Percentiles rank a stretch among this genome's conserved stretches.
Evolutionary conservation across 208 protist genomes (phyloP).

Genomic region (Acanthamoeba comandoni): DNA sequence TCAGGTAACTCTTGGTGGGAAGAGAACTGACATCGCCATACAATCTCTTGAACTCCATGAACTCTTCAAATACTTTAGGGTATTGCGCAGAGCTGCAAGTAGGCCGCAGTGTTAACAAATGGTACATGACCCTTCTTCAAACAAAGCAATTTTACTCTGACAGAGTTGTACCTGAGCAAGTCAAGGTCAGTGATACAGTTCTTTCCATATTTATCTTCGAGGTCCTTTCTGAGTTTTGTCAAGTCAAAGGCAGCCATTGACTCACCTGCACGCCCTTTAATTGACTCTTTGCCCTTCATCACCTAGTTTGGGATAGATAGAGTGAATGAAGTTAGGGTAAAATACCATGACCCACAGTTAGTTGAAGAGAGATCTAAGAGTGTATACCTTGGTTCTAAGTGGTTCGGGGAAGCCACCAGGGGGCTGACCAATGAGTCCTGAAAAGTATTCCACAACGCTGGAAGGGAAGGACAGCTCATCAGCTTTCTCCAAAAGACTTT

Average conservation of each 20-base stretch:
- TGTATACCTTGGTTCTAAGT: slow-evolving; percentile 80
- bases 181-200: slow-evolving; percentile 83
- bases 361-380: too few relatives aligned
- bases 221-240: slow-evolving; percentile 76
- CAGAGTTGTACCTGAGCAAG: slow-evolving; percentile 84
- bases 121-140: background rate
- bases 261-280: slow-evolving; percentile 86
- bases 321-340: slow-evolving; percentile 49
- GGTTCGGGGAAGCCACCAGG: slow-evolving; percentile 89
- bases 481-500: slow-evolving; percentile 81
- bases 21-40: slow-evolving; percentile 86
- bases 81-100: slow-evolving; percentile 85
- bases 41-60: slow-evolving; percentile 77
- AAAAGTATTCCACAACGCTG: slow-evolving; percentile 88
- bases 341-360: background rate
- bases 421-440: slow-evolving; percentile 87
- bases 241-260: slow-evolving; percentile 86
- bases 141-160: background rate
- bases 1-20: slow-evolving; percentile 86
- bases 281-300: slow-evolving; percentile 62
- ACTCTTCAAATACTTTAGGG: slow-evolving; percentile 89
- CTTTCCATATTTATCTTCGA: slow-evolving; percentile 78
- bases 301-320: slow-evolving; percentile 68
- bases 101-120: background rate
- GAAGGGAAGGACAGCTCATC: slow-evolving; percentile 86